Evolutionary conservation across 495 filamentous ascomycete species (phyloP).

Genomic region (Trichocladium uniseriatum): DNA sequence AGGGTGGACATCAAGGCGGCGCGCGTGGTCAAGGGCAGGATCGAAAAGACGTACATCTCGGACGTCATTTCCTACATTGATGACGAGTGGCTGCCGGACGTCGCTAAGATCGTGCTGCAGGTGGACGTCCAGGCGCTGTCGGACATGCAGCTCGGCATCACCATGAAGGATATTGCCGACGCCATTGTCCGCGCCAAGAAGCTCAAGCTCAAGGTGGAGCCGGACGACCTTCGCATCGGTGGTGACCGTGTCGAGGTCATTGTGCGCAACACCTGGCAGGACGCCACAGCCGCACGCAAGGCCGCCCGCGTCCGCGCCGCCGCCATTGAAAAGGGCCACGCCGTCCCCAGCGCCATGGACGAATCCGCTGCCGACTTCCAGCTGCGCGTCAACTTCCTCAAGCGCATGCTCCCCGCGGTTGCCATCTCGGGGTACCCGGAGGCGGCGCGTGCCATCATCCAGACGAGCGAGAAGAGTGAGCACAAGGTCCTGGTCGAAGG

Average conservation of each 20-base stretch:
- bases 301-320: constrained; percentile 46
- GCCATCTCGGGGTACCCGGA: constrained; percentile 81
- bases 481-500: constrained; percentile 84
- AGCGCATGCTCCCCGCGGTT: constrained; percentile 68
- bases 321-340: constrained; percentile 23
- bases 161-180: constrained; percentile 53
- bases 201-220: constrained; percentile 55
- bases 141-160: constrained; percentile 69
- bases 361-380: constrained; percentile 58
- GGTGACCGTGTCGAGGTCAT: constrained; percentile 46
- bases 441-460: constrained; percentile 80
- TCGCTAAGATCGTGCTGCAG: constrained; percentile 61
- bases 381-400: constrained; percentile 72
- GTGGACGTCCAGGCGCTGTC: constrained; percentile 70
- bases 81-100: constrained; percentile 69
- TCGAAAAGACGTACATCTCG: constrained; percentile 76
- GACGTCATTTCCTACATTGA: constrained; percentile 70
- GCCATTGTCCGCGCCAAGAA: constrained; percentile 72
- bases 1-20: constrained; percentile 62
- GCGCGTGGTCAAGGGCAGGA: constrained; percentile 76
- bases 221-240: constrained; percentile 28
- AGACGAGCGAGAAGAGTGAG: constrained; percentile 45
- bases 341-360: constrained; percentile 22
- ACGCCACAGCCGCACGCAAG: constrained; percentile 31
- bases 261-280: constrained; percentile 41